Base-by-base conservation (phyloP, 2,329 filamentous ascomycete species). In the Fusarium sp. region DNA sequence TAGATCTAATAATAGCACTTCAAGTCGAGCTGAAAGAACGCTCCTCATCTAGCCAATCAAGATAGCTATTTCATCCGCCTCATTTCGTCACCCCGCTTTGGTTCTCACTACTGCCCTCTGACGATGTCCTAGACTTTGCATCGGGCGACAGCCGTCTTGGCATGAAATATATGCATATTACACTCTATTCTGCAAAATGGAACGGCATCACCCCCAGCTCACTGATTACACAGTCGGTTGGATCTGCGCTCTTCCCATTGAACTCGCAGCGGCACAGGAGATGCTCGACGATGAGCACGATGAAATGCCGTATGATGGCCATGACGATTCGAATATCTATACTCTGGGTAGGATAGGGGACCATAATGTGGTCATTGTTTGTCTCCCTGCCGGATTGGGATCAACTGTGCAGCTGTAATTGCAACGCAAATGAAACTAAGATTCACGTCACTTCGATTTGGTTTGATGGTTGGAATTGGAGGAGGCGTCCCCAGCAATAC, bases 361-460 rank as follows among this genome's bases (percentile, higher is more conserved):
- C 0, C 77, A 79, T 33, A 77, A 78, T 26, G 30, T 78, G 15
- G 77, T 76, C 30, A 70, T 78, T n/a, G 74, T 73, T 1, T 77
- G 76, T 12, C 37, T 78, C 6, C 77, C 48, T 3, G 4, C 30
- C 30, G 6, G 30, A 30, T 30, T 11, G 30, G 30, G 30, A 30
- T 8, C 7, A 30, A 30, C 7, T 30, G 7, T 14, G n/a, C n/a
- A 41, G 30, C 30, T 10, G 30, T 3, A 50, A 71, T 9, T 75
- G 7, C 12, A 8, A 3, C 41, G 56, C 30, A 30, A 5, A 30
- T 30, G 30, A 30, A 30, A 30, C 6, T 7, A 5, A 86, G 91
- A 42, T 89, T 83, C 69, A 86, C 53, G 2, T 60, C 52, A 0
- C 56, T 73, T 4, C 13, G 42, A 1, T 7, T 63, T 59, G 12